Conservation (phyloP, 371 early-diverging fungal genomes). For the Syncephalastrum contaminatum region DNA sequence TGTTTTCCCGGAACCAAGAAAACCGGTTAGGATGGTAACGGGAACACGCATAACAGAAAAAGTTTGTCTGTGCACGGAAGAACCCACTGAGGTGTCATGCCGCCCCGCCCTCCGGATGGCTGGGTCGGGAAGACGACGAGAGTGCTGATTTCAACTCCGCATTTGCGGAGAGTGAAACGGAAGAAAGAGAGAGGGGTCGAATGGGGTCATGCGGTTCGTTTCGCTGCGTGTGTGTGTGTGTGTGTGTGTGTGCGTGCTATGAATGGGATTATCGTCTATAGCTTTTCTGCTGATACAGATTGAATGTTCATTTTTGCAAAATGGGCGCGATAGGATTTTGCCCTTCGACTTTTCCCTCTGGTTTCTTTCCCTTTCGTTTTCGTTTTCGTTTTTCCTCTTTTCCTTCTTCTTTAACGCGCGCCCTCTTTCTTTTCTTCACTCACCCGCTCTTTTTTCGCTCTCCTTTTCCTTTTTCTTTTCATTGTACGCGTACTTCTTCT, state of each 20-base stretch:
- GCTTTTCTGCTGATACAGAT: background rate
- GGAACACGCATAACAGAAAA: conserved; percentile 11
- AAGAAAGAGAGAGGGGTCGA: too few relatives aligned
- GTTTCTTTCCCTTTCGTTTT: conserved; percentile 7
- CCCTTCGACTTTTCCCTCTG: background rate
- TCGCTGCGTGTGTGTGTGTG: too few relatives aligned
- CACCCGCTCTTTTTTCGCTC: background rate
- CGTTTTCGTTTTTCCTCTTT: conserved; percentile 6
- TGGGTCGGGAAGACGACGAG: too few relatives aligned
- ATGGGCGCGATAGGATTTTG: background rate
- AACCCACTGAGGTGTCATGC: too few relatives aligned
- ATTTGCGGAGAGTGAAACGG: too few relatives aligned
- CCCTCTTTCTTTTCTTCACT: too few relatives aligned
- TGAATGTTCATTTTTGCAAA: background rate
- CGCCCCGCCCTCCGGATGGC: too few relatives aligned
- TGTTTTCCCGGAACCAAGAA: conserved; percentile 32
- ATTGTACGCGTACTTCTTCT: background rate
- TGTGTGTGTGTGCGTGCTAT: too few relatives aligned
- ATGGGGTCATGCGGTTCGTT: too few relatives aligned
- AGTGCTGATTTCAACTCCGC: too few relatives aligned
- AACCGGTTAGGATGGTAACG: conserved; percentile 31
- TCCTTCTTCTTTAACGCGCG: background rate
- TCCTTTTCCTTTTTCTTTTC: conserved; percentile 2
- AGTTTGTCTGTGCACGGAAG: too few relatives aligned
- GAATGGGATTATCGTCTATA: too few relatives aligned